These are phyloP conservation scores for Zea luxurians DNA, from an alignment of 176 grass and related monocot genomes.

Conservation along the genomic window DNA sequence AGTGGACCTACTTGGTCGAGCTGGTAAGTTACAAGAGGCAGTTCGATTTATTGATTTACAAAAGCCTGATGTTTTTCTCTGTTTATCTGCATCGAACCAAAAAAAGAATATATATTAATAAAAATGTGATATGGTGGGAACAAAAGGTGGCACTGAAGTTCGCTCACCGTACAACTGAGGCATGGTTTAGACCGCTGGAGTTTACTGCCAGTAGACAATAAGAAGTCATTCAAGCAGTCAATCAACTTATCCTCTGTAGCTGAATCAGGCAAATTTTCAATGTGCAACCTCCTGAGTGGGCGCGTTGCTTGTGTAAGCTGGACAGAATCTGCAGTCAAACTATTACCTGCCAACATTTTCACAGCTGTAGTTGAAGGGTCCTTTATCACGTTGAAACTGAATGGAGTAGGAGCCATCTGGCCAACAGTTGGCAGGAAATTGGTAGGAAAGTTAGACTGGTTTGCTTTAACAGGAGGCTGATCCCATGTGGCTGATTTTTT, in stretches of 20 bases:
- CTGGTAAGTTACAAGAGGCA: too few species aligned
- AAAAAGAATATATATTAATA: constrained; percentile 19
- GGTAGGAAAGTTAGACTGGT: constrained; percentile 43
- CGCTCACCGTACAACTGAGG: constrained; percentile 76
- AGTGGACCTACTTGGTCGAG: too few species aligned
- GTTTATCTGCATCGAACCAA: constrained; percentile 1
- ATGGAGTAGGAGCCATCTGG: constrained; percentile 29
- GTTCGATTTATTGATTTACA: too few species aligned
- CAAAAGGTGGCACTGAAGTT: constrained; percentile 21
- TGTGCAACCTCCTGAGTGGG: constrained; percentile 70
- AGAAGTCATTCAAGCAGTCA: constrained; percentile 76
- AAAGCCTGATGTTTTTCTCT: too few species aligned
- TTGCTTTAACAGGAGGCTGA: constrained; percentile 60
- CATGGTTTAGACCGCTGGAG: constrained; percentile 72
- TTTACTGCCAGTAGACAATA: constrained; percentile 51
- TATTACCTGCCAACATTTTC: too few species aligned
- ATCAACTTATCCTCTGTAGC: constrained; percentile 73
- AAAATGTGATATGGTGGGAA: constrained; percentile 21
- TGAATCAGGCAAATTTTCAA: constrained; percentile 76
- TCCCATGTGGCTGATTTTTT: constrained; percentile 78
- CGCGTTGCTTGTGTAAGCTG: constrained; percentile 90
- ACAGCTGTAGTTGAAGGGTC: too few species aligned
- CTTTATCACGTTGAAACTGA: too few species aligned
- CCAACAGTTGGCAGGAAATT: constrained; percentile 44
- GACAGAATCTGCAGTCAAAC: not conserved